Conservation (phyloP, 768 basidiomycete species). For the Cubamyces lactineus region DNA sequence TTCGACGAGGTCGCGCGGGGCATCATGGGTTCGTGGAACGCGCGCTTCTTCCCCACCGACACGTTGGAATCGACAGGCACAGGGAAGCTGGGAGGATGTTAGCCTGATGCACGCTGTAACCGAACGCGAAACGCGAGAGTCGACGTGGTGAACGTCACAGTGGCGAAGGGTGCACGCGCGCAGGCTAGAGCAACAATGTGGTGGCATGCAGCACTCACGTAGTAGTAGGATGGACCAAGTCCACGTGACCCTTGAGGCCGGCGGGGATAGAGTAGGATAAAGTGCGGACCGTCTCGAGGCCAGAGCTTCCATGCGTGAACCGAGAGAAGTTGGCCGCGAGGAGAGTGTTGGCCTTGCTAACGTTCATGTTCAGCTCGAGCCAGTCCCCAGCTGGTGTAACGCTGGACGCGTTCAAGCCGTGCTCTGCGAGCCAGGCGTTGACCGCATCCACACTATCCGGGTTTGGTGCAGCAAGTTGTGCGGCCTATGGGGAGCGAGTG, state of each 20-base stretch:
- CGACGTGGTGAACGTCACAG: background rate
- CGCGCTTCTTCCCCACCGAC: slow-evolving; percentile 31
- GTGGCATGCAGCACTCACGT: slow-evolving; percentile 20
- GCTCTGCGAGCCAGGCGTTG: slow-evolving; percentile 31
- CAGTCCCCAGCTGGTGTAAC: slow-evolving; percentile 35
- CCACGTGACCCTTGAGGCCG: slow-evolving; percentile 26
- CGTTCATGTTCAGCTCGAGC: slow-evolving; percentile 29
- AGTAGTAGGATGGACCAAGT: slow-evolving; percentile 35
- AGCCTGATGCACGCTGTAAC: background rate
- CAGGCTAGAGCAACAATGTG: too few relatives aligned
- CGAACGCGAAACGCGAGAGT: too few relatives aligned
- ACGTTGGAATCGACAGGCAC: background rate
- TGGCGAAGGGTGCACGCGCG: background rate
- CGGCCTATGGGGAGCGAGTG: slow-evolving; percentile 21
- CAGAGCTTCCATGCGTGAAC: slow-evolving; percentile 30
- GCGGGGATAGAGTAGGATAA: slow-evolving; percentile 35
- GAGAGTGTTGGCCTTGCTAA: slow-evolving; percentile 34
- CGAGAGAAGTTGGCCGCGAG: slow-evolving; percentile 32
- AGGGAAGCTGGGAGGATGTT: slow-evolving; percentile 4
- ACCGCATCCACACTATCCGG: slow-evolving; percentile 29
- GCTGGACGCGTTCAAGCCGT: slow-evolving; percentile 26
- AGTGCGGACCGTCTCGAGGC: slow-evolving; percentile 32
- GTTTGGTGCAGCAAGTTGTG: slow-evolving; percentile 28
- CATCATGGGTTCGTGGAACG: slow-evolving; percentile 1
- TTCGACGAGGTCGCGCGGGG: slow-evolving; percentile 15